Evolutionary conservation across 306 rosid genomes (phyloP).

Genomic region (Gastrolobium villosum): DNA sequence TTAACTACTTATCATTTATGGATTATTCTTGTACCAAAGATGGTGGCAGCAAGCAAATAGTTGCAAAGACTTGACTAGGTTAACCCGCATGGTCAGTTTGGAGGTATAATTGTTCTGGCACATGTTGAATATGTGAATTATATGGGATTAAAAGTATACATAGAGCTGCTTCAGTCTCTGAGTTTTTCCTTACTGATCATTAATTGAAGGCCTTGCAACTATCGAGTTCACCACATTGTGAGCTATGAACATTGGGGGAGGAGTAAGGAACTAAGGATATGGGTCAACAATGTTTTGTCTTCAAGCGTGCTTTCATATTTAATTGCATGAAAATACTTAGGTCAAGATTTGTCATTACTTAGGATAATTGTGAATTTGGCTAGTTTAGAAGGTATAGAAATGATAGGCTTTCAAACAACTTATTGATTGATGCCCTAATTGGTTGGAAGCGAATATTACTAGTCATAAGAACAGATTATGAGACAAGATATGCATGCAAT

Average conservation of each 20-base stretch:
- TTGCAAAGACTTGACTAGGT: constrained; percentile 29
- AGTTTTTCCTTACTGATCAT: constrained; percentile 5
- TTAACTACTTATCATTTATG: not conserved
- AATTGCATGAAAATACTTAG: constrained; percentile 25
- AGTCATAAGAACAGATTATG: constrained; percentile 5
- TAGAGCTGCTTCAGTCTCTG: constrained; percentile 16
- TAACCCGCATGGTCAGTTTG: not conserved
- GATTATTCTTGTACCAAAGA: constrained; percentile 26
- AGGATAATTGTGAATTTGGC: not conserved
- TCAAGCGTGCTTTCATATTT: constrained; percentile 21
- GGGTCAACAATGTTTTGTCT: constrained; percentile 3
- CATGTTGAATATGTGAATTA: constrained; percentile 40
- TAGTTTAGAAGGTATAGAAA: constrained; percentile 29
- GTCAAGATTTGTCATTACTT: not conserved
- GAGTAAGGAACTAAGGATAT: not conserved
- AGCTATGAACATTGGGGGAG: not conserved
- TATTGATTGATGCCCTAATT: not conserved
- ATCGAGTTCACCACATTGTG: constrained; percentile 26
- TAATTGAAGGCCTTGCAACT: constrained; percentile 37
- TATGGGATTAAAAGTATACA: constrained; percentile 1
- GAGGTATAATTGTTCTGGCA: constrained; percentile 33
- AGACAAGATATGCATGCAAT: constrained; percentile 15
- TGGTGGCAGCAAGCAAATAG: not conserved
- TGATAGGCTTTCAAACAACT: constrained; percentile 19
- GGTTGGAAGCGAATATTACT: constrained; percentile 8